Conservation (phyloP, 202 grass and related monocot genomes). For the Eragrostis tef region DNA sequence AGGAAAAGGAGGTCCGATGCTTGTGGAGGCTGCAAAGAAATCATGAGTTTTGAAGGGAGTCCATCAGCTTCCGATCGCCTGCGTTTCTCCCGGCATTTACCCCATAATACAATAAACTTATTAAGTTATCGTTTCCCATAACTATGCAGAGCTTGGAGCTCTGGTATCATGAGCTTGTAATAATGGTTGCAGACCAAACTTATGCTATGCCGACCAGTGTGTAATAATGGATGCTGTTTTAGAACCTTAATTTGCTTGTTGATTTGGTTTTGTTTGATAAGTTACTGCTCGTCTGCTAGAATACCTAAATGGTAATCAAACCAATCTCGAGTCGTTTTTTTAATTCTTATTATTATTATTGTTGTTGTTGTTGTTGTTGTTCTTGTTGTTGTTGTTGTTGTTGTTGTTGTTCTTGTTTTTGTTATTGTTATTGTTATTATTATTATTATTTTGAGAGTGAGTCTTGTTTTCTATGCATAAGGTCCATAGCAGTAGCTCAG, state of each 20-base stretch:
- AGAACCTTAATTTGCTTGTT: background rate
- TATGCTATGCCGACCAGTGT: background rate
- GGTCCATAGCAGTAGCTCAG: background rate
- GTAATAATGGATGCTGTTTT: constrained; percentile 13
- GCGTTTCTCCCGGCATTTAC: constrained; percentile 23
- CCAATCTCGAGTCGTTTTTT: background rate
- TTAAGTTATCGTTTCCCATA: background rate
- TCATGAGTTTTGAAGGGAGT: constrained; percentile 15
- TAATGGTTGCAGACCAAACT: constrained; percentile 41
- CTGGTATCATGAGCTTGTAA: constrained; percentile 43
- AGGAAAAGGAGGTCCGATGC: constrained; percentile 1
- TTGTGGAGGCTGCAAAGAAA: background rate
- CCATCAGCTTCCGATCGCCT: constrained; percentile 23
- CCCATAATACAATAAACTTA: background rate
- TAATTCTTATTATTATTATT: no score
- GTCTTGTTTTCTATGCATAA: background rate
- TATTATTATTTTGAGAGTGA: no score
- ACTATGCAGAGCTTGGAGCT: constrained; percentile 19
- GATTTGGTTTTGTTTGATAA: constrained; percentile 35
- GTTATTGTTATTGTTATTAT: no score
- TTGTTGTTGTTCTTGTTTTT: no score
- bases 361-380: no score
- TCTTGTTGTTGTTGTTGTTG: no score
- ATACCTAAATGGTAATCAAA: background rate
- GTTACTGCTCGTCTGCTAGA: constrained; percentile 25